Evolutionary conservation across 1,284 basidiomycete genomes (phyloP), one percentile per base, ranked within the genome.

Genomic region (Rugosomyces carneus): DNA sequence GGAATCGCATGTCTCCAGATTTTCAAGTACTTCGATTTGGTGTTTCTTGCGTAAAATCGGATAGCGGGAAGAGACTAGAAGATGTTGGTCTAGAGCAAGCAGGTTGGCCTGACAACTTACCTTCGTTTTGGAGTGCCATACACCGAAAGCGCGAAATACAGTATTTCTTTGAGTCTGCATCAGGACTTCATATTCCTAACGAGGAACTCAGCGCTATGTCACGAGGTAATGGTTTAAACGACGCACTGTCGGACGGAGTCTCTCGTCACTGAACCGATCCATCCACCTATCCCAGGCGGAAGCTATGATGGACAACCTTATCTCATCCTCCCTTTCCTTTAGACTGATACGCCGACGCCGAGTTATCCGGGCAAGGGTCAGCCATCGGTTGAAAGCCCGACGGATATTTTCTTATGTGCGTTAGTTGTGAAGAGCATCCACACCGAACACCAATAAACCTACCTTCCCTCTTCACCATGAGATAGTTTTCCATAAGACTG

Each of bases 401-500:
- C 78, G 75, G 54, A 81, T 71, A 46, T 70, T 74, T 60, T 90
- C 87, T 87, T 55, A 18, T 42, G 39, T 18, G 1, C 23, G 13
- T 39, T 5, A 27, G 29, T 24, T 21, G 10, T 40, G 26, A 24
- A 50, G 38, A 45, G 31, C 40, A 11, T 39, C 23, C 32, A 6
- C 38, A 42, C 13, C 42, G 3, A 23, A 26, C 15, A 42, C n/a
- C n/a, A n/a, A 41, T 20, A 9, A 26, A 49, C 60, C 26, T 56
- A 80, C 87, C 86, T 73, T 87, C 84, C 40, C 75, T 74, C 61
- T 85, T 88, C 39, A 90, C 77, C 50, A 83, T 75, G 50, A 82
- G 76, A 59, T 87, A 86, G 58, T 84, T 89, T 58, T 88, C 81
- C 73, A 90, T 76, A n/a, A 90, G 73, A 54, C 78, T 81, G 1